Evolutionary conservation across 164 flowering plant species (phyloP), one percentile per base, ranked within the genome.

Genomic region (Chimonanthus salicifolius): DNA sequence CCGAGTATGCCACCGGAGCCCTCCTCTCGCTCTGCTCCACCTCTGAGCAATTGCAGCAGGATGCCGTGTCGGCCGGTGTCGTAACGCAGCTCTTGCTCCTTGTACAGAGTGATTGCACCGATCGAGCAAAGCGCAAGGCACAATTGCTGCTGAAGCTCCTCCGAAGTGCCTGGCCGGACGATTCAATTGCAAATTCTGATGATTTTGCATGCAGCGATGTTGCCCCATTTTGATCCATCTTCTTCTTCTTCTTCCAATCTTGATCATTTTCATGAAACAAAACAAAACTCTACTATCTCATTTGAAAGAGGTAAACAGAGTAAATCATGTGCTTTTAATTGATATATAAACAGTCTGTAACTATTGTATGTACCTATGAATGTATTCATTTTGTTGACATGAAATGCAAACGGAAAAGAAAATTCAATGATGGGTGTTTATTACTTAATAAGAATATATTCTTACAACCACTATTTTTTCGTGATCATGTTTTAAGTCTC

Each of bases 41-140:
- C 58, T 82, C 90, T 80, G 95, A 92, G 77, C 75, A 51, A 78
- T 68, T 82, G 51, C 90, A 84, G 78, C 81, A 82, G 49, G 97
- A 91, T 45, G 95, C 97, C 49, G 98, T 88, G 70, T 74, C 76
- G 44, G 97, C 94, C 0, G 97, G 99, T 4, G 82, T 90, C 16
- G 66, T 94, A 80, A 90, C 94, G 18, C 98, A 93, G 84, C 62
- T 95, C 76, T 78, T 95, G 78, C 78, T 95, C 54, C 81, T 95
- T 67, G 98, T 95, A 3, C 99, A 95, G 80, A 95, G 99, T 70
- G 97, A 88, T 67, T 93, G 99, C 71, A 91, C 97, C 68, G 92
- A 87, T 63, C 79, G 98, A 21, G 98, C 96, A 0, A 95, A 95
- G 82, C 77, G 94, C 18, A 95, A 95, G 78, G 98, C 99, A 6